These are phyloP conservation scores for Puccinia polysora DNA, from an alignment of 1,284 basidiomycete genomes.

Conservation along the genomic window DNA sequence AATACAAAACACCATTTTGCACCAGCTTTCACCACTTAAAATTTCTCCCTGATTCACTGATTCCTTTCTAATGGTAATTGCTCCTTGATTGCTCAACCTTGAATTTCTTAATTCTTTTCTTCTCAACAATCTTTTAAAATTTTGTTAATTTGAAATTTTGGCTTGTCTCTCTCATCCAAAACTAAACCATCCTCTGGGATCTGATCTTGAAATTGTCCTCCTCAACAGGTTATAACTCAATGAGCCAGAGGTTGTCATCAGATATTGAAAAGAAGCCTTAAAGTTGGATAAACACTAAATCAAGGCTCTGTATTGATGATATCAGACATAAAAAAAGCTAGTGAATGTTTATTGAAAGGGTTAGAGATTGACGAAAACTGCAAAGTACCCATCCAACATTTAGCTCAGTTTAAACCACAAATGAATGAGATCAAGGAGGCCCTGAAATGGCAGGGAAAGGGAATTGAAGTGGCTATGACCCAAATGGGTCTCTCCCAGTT, in stretches of 20 bases:
- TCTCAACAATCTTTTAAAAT: too few relatives aligned
- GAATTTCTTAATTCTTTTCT: too few relatives aligned
- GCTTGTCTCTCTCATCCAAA: conserved; percentile 64
- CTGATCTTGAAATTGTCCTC: not conserved
- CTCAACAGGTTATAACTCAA: conserved; percentile 76
- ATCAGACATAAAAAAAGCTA: conserved; percentile 60
- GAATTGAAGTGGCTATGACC: conserved; percentile 79
- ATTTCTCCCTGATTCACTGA: too few relatives aligned
- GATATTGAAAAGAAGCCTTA: conserved; percentile 84
- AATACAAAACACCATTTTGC: too few relatives aligned
- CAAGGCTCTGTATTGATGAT: conserved; percentile 87
- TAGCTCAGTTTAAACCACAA: conserved; percentile 88
- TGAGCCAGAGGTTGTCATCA: conserved; percentile 75
- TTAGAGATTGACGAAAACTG: conserved; percentile 83
- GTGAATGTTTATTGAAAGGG: conserved; percentile 80
- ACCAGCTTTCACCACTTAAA: too few relatives aligned
- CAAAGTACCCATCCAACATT: conserved; percentile 90
- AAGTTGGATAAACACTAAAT: conserved; percentile 79
- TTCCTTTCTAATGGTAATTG: too few relatives aligned
- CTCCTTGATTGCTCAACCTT: too few relatives aligned
- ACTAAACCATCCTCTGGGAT: not conserved
- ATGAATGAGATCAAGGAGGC: conserved; percentile 84
- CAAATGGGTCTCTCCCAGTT: conserved; percentile 77
- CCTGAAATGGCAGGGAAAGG: conserved; percentile 78
- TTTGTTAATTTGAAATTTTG: too few relatives aligned